Evolutionary conservation across 805 yeast genomes (phyloP), one percentile per base, ranked within the genome.

Genomic region (Blastobotrys chiropterorum): DNA sequence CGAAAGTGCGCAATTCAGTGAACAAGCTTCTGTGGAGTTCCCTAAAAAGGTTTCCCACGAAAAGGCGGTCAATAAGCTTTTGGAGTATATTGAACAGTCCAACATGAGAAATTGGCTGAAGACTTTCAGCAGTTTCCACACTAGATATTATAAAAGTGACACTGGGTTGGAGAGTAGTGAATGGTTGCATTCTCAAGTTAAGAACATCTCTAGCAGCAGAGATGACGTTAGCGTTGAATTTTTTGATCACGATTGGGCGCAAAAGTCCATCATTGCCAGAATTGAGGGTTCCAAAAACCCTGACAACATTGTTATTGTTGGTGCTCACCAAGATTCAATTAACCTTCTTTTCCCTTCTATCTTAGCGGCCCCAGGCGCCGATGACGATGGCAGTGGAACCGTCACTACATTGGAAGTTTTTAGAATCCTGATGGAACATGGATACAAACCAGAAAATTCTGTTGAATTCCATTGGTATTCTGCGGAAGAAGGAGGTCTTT

Each of bases 381-480:
- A 92, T 65, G 98, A 92, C 64, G 86, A 90, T 67, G 95, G 96
- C 1, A 81, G 90, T 2, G 98, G 97, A 7, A 84, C 90, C 3
- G 82, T 85, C 2, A 84, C 95, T 2, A 77, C 80, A 31, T 67
- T 90, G 50, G 95, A 90, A 66, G 81, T 90, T 1, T 76, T 90
- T 60, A 76, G 94, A 57, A 68, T 86, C 14, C 69, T 88, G 22
- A 67, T 78, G 5, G 72, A 69, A 38, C 56, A 67, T 20, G 70
- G 72, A 0, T 75, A 76, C 58, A 60, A 69, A 53, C 89, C 90
- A 13, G 69, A 76, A 43, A 87, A 89, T 68, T 80, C 95, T 0
- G 68, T 92, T 16, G 96, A 92, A 66, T 90, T 92, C 72, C 98
- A 92, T 69, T 92, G 89, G 75, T 92, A 89, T 71, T 80, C 95